Evolutionary conservation across 225 moss, liverwort and hornwort species (phyloP).

Genomic region (Antitrichia curtipendula): DNA sequence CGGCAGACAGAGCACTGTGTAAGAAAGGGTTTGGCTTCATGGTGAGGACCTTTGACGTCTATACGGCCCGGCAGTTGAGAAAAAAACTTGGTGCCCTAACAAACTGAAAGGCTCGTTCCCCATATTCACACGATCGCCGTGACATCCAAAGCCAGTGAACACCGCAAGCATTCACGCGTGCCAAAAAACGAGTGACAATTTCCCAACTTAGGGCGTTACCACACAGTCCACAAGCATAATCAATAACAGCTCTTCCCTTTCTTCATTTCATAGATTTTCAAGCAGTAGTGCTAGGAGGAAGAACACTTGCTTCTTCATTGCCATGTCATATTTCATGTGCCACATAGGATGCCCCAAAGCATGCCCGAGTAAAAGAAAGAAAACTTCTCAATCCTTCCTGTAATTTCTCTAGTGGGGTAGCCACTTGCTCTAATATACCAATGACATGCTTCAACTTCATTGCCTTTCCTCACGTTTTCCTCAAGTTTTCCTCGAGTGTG

Average conservation of each 20-base stretch:
- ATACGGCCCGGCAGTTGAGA: constrained; percentile 4
- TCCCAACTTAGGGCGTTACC: background rate
- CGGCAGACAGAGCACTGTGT: background rate
- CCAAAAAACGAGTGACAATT: background rate
- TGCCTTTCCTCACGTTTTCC: background rate
- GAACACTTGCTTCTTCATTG: background rate
- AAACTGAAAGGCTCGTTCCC: constrained; percentile 10
- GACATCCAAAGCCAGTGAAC: background rate
- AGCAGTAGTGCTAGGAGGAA: background rate
- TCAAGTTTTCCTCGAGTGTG: background rate
- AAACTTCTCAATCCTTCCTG: too few species aligned
- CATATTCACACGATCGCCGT: constrained; percentile 2
- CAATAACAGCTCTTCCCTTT: background rate
- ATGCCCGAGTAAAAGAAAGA: background rate
- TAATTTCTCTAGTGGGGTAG: background rate
- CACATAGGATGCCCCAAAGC: background rate
- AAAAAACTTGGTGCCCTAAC: constrained; percentile 5
- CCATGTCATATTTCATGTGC: background rate
- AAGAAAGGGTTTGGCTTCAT: background rate
- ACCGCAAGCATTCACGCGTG: background rate
- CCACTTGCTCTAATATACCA: background rate
- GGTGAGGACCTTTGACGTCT: background rate
- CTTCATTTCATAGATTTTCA: background rate
- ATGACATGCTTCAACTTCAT: background rate
- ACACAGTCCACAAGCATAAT: background rate